Conservation (phyloP, 2,329 filamentous ascomycete genomes). For the Diaporthe capsici region DNA sequence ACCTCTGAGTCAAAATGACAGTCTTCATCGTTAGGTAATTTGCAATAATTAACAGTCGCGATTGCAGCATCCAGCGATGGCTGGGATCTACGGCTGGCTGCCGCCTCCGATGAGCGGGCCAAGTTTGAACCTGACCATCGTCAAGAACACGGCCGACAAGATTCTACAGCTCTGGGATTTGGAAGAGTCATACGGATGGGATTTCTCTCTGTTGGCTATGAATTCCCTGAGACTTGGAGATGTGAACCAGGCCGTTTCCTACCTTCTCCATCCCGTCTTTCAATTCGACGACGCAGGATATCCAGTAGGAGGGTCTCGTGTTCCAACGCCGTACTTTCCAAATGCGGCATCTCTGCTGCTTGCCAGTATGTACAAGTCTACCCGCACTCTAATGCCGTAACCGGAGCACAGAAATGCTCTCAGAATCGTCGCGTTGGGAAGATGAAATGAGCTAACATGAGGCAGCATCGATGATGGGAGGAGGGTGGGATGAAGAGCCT, state of each 20-base stretch:
- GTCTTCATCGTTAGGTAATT: not conserved
- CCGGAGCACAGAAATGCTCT: not conserved
- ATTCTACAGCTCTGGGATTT: slow-evolving; percentile 57
- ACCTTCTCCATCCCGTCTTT: slow-evolving; percentile 64
- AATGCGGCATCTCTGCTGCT: slow-evolving; percentile 63
- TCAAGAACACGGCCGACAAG: slow-evolving; percentile 55
- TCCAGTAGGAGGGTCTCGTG: slow-evolving; percentile 64
- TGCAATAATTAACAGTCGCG: not conserved
- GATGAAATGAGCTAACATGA: not conserved
- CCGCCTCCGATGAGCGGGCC: slow-evolving; percentile 55
- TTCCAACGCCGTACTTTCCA: slow-evolving; percentile 72
- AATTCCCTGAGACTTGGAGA: slow-evolving; percentile 58
- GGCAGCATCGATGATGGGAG: slow-evolving; percentile 63
- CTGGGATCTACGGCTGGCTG: slow-evolving; percentile 59
- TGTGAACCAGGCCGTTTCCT: slow-evolving; percentile 54
- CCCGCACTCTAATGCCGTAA: too few relatives aligned
- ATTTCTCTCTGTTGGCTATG: slow-evolving; percentile 62
- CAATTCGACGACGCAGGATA: slow-evolving; percentile 71
- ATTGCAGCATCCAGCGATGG: slow-evolving; percentile 56
- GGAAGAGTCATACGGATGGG: slow-evolving; percentile 59
- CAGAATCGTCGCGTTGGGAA: too few relatives aligned
- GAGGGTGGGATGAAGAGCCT: slow-evolving; percentile 67
- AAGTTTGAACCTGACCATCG: slow-evolving; percentile 52
- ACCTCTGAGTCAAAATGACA: not conserved
- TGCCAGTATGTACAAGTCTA: slow-evolving; percentile 56